Conservation (phyloP, 2,329 filamentous ascomycete genomes). For the Pyricularia pennisetigena region DNA sequence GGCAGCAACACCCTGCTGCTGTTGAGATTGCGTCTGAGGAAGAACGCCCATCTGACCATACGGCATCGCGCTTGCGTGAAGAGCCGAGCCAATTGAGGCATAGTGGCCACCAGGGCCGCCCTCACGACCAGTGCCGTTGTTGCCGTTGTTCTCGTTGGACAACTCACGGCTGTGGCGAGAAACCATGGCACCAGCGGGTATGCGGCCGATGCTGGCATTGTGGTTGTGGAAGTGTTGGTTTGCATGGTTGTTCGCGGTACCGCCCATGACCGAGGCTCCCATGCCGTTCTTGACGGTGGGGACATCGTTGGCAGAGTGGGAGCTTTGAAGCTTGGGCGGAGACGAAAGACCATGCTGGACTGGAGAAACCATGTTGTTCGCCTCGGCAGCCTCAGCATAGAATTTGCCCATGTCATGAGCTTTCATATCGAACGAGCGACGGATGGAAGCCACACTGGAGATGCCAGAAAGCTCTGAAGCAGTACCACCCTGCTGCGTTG, state of each 20-base stretch:
- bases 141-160: slow-evolving; percentile 36
- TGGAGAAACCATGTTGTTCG: slow-evolving; percentile 32
- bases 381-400: slow-evolving; percentile 34
- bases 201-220: slow-evolving; percentile 73
- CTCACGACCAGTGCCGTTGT: slow-evolving; percentile 25
- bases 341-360: slow-evolving; percentile 45
- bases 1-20: slow-evolving; percentile 12
- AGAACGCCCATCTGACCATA: slow-evolving; percentile 55
- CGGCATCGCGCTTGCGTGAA: slow-evolving; percentile 71
- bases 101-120: slow-evolving; percentile 31
- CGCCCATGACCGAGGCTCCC: slow-evolving; percentile 31
- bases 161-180: slow-evolving; percentile 68
- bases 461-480: slow-evolving; percentile 35
- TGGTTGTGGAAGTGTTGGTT: slow-evolving; percentile 64
- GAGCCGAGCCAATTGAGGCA: slow-evolving; percentile 56
- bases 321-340: slow-evolving; percentile 70
- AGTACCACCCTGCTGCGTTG: slow-evolving; percentile 22
- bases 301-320: slow-evolving; percentile 83
- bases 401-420: slow-evolving; percentile 29
- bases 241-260: slow-evolving; percentile 47
- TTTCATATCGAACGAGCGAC: slow-evolving; percentile 49
- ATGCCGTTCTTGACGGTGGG: slow-evolving; percentile 70
- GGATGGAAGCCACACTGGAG: slow-evolving; percentile 37
- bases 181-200: slow-evolving; percentile 55
- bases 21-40: slow-evolving; percentile 18